These are phyloP conservation scores for Houttuynia cordata DNA, from an alignment of 164 flowering plant genomes.

Conservation along the genomic window DNA sequence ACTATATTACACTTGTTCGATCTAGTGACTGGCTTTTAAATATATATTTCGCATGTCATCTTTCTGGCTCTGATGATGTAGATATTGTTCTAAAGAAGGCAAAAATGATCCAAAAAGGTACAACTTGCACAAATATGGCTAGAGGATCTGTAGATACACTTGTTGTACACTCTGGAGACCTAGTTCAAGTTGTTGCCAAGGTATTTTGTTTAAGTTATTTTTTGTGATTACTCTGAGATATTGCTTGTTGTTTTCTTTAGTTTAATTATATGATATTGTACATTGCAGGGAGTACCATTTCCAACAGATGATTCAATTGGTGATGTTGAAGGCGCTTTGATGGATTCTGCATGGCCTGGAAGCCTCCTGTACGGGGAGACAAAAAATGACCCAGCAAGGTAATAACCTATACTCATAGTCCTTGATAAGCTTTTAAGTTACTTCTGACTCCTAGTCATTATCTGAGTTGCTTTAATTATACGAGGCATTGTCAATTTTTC, in stretches of 20 bases:
- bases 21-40: no score
- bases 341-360: slow-evolving; percentile 16
- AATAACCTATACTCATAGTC: neutral
- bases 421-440: no score
- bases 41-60: no score
- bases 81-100: slow-evolving; percentile 36
- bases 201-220: slow-evolving; percentile 11
- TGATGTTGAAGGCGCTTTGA: slow-evolving; percentile 16
- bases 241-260: neutral
- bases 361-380: neutral
- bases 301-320: slow-evolving; percentile 30
- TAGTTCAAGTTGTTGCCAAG: slow-evolving; percentile 80
- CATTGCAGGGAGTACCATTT: slow-evolving; percentile 35
- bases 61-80: no score
- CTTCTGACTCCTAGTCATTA: neutral
- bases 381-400: neutral
- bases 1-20: no score
- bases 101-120: slow-evolving; percentile 56
- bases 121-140: slow-evolving; percentile 22
- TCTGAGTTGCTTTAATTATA: no score
- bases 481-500: no score
- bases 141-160: slow-evolving; percentile 49
- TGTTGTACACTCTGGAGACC: slow-evolving; percentile 44
- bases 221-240: neutral
- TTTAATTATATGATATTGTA: slow-evolving; percentile 4